Evolutionary conservation across 106 monocot genomes (phyloP).

Genomic region (Phalaenopsis equestris): DNA sequence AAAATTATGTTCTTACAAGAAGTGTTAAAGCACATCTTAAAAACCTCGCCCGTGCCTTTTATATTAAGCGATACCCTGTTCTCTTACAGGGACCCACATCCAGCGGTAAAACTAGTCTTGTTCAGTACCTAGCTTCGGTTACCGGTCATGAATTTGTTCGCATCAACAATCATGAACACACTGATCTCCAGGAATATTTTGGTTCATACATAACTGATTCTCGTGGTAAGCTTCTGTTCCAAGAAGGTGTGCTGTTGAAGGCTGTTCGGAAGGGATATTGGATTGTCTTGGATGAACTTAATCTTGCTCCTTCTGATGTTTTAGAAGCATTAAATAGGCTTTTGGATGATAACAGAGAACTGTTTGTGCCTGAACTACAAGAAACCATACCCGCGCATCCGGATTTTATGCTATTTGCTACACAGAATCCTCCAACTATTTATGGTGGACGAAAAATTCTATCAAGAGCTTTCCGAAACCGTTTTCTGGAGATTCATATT

Average conservation of each 20-base stretch:
- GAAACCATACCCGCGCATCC: slow-evolving; percentile 78
- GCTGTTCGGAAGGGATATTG: slow-evolving; percentile 87
- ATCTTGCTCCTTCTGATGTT: slow-evolving; percentile 97
- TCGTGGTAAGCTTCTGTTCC: slow-evolving; percentile 74
- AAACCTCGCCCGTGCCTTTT: slow-evolving; percentile 88
- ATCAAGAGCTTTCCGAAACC: slow-evolving; percentile 94
- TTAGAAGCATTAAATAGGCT: slow-evolving; percentile 88
- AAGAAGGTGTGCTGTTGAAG: slow-evolving; percentile 88
- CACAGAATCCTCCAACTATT: slow-evolving; percentile 83
- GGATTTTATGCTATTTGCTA: slow-evolving; percentile 96
- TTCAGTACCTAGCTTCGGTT: slow-evolving; percentile 68
- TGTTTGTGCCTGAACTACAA: slow-evolving; percentile 90
- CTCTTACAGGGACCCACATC: slow-evolving; percentile 97
- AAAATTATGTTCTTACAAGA: slow-evolving; percentile 60
- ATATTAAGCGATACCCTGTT: slow-evolving; percentile 86
- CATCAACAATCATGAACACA: slow-evolving; percentile 98
- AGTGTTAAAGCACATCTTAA: slow-evolving; percentile 73
- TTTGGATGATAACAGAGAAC: slow-evolving; percentile 89
- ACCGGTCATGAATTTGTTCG: slow-evolving; percentile 92
- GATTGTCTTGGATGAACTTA: slow-evolving; percentile 96
- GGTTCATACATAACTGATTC: slow-evolving; percentile 79
- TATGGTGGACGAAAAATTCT: slow-evolving; percentile 96
- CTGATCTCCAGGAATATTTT: slow-evolving; percentile 95
- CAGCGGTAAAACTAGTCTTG: slow-evolving; percentile 98
- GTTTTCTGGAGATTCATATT: slow-evolving; percentile 91